These are phyloP conservation scores for Hsuehochloa calcarea DNA, from an alignment of 176 grass and related monocot species.

Conservation along the genomic window DNA sequence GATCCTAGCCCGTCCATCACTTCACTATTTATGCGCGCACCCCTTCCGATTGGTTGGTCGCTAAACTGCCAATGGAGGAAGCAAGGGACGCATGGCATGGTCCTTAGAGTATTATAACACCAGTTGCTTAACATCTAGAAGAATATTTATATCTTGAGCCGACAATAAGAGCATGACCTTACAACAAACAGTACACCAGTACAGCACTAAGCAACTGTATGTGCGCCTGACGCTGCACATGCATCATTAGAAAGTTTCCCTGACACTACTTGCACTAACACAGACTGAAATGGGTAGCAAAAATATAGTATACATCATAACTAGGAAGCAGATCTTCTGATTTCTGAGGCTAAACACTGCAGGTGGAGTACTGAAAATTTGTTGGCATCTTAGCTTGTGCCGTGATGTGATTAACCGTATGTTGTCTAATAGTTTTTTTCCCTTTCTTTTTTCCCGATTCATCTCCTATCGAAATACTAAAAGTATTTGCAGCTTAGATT, in stretches of 20 bases:
- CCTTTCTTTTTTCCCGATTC: background rate
- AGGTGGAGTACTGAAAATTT: background rate
- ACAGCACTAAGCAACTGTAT: slow-evolving; percentile 42
- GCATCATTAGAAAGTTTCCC: slow-evolving; percentile 36
- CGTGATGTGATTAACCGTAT: slow-evolving; percentile 15
- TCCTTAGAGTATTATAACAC: slow-evolving; percentile 30
- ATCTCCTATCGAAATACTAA: slow-evolving; percentile 14
- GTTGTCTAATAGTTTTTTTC: background rate
- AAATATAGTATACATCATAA: slow-evolving; percentile 16
- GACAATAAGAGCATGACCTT: slow-evolving; percentile 38
- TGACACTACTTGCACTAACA: slow-evolving; percentile 22
- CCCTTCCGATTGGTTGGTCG: background rate
- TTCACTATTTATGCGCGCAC: background rate
- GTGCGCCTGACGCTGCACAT: slow-evolving; percentile 36
- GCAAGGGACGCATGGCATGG: slow-evolving; percentile 29
- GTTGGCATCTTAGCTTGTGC: slow-evolving; percentile 5
- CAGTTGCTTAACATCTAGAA: slow-evolving; percentile 12
- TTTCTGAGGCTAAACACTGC: background rate
- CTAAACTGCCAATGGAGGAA: slow-evolving; percentile 31
- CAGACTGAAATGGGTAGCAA: background rate
- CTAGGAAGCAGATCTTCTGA: slow-evolving; percentile 28
- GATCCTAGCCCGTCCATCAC: background rate
- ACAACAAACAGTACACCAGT: slow-evolving; percentile 42
- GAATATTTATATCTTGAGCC: slow-evolving; percentile 32
- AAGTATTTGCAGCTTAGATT: slow-evolving; percentile 32